Evolutionary conservation across 192 early-diverging fungal genomes (phyloP), one percentile per base, ranked within the genome.

Genomic region (Backusella sp.): DNA sequence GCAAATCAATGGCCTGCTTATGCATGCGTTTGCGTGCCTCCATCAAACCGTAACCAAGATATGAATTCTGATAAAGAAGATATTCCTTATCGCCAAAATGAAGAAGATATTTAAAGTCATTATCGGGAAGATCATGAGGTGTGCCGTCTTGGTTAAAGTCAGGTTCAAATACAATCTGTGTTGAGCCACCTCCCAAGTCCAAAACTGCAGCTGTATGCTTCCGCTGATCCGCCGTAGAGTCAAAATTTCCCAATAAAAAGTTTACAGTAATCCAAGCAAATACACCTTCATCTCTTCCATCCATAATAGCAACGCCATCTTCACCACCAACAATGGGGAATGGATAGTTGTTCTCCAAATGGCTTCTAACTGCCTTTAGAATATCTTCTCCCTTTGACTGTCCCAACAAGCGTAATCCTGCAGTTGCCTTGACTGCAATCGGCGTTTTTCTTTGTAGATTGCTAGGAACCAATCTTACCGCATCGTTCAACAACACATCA

Each of bases 261-360:
- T 96, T 96, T 26, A 95, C 91, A 0, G 95, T 96, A 73, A 96
- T 93, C 95, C 95, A 96, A 23, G 95, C 94, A 81, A 90, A 96
- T n/a, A 95, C 90, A 70, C 72, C 95, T 85, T 96, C 95, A 79
- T 95, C 91, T 49, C 85, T 85, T n/a, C 95, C 95, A n/a, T 92
- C 92, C 95, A 96, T 96, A 46, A 96, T 89, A 34, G 83, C 86
- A 17, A 96, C 91, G 4, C 90, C 92, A 7, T 86, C 80, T 44
- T 84, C 81, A 12, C 73, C 77, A 44, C 73, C 77, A 14, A 92
- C 77, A 11, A 95, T 81, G 26, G 75, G 80, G 80, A 95, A 96
- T 34, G 90, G 93, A 79, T 94, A 96, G 37, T 87, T 76, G 0
- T 70, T 84, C 34, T 78, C 76, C 67, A 96, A 70, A 7, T 85